Percentiles rank a stretch among this genome's conserved stretches.
phyloP scores from a whole-genome alignment of 164 flowering plant genomes.

The Vitis rupestris region DNA sequence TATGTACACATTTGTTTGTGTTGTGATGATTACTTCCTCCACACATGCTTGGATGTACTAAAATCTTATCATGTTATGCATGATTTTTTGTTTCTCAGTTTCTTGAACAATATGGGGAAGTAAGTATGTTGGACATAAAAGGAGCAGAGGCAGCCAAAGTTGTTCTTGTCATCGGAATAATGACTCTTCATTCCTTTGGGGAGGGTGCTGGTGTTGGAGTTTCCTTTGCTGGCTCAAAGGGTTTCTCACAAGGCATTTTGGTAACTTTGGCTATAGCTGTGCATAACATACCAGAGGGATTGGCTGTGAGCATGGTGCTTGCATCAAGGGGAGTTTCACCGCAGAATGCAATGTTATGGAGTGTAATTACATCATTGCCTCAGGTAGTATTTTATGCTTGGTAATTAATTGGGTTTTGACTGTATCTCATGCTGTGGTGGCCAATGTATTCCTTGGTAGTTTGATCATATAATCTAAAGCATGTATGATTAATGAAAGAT shows the following conservation, averaged over 20 bases:
- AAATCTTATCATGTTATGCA: neutral
- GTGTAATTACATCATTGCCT: slow-evolving; percentile 93
- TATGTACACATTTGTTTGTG: too few species aligned
- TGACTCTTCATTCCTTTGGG: slow-evolving; percentile 99
- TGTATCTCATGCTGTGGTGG: neutral
- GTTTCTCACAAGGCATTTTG: slow-evolving; percentile 88
- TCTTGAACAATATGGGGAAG: slow-evolving; percentile 92
- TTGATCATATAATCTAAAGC: neutral
- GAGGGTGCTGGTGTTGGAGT: slow-evolving; percentile 99
- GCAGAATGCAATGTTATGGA: slow-evolving; percentile 97
- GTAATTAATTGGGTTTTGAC: neutral
- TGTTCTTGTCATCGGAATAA: slow-evolving; percentile 93
- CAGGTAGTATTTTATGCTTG: slow-evolving; percentile 52
- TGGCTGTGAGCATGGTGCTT: slow-evolving; percentile 98
- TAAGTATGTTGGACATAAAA: slow-evolving; percentile 97
- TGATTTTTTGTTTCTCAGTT: slow-evolving; percentile 42
- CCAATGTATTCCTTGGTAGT: neutral
- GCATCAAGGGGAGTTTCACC: slow-evolving; percentile 98
- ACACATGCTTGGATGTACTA: too few species aligned
- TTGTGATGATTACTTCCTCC: too few species aligned
- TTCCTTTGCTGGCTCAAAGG: slow-evolving; percentile 99
- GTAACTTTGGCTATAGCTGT: slow-evolving; percentile 98
- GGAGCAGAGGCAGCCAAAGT: slow-evolving; percentile 97
- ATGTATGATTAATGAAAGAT: neutral
- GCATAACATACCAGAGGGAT: slow-evolving; percentile 97